These are phyloP conservation scores for Debaryomyces prosopidis DNA, from an alignment of 805 yeast genomes.

Conservation along the genomic window DNA sequence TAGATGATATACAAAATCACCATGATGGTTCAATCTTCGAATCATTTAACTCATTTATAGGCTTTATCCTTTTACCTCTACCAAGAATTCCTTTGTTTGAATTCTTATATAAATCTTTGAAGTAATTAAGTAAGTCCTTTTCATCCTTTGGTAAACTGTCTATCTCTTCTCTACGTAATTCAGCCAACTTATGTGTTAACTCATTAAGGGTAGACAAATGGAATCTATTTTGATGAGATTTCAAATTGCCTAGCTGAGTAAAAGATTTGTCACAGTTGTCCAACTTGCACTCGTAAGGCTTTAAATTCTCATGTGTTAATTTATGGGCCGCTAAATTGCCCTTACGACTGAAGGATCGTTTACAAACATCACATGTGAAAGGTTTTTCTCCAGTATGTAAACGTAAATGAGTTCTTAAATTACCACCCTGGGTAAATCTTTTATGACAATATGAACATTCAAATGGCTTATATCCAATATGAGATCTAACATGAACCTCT, in stretches of 20 bases:
- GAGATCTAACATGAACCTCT: conserved; percentile 86
- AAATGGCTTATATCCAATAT: conserved; percentile 84
- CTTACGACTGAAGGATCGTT: conserved; percentile 78
- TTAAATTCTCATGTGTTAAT: conserved; percentile 74
- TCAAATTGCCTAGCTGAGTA: conserved; percentile 89
- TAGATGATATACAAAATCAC: not conserved
- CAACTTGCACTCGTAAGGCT: conserved; percentile 77
- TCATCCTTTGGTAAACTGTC: conserved; percentile 61
- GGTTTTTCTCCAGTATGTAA: conserved; percentile 94
- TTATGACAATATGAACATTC: conserved; percentile 78
- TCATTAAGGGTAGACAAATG: conserved; percentile 70
- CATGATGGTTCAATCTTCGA: not conserved
- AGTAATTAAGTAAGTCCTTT: conserved; percentile 69
- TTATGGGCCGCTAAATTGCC: conserved; percentile 90
- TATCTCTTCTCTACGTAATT: conserved; percentile 47
- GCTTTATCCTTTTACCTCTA: conserved; percentile 56
- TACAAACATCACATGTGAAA: conserved; percentile 74
- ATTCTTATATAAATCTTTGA: conserved; percentile 80
- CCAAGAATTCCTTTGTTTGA: conserved; percentile 91
- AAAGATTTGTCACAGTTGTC: conserved; percentile 83
- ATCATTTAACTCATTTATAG: not conserved
- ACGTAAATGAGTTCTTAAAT: conserved; percentile 79
- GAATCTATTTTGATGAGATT: conserved; percentile 90
- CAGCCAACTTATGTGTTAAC: conserved; percentile 68
- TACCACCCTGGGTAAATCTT: conserved; percentile 87